These are phyloP conservation scores for Arthonia radiata DNA, from an alignment of 495 filamentous ascomycete species.

Conservation along the genomic window DNA sequence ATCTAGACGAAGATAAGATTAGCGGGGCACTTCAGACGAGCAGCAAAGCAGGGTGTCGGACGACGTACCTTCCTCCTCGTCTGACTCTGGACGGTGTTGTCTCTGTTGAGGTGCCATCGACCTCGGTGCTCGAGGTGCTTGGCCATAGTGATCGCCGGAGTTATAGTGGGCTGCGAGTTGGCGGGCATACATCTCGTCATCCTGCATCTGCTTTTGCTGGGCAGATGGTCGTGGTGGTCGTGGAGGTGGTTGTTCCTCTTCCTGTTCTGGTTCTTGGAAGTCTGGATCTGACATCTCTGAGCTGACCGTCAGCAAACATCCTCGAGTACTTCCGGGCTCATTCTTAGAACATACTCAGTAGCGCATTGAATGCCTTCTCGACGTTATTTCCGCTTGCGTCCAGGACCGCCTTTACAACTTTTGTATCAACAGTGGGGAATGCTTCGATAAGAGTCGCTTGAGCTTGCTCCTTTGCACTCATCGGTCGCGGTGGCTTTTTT, in stretches of 20 bases:
- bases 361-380: constrained; percentile 87
- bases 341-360: constrained; percentile 35
- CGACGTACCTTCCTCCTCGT: no score
- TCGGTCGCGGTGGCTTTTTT: constrained; percentile 68
- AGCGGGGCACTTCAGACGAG: no score
- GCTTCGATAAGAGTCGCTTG: constrained; percentile 23
- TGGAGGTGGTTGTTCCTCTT: constrained; percentile 6
- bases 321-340: neutral
- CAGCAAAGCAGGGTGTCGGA: no score
- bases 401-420: constrained; percentile 73
- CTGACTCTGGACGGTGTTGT: constrained; percentile 6
- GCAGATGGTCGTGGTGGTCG: constrained; percentile 20
- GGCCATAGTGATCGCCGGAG: no score
- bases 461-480: constrained; percentile 29
- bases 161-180: constrained; percentile 87
- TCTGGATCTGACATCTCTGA: constrained; percentile 83
- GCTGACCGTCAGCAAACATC: constrained; percentile 3
- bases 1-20: constrained; percentile 31
- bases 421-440: constrained; percentile 59
- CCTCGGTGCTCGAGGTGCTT: no score
- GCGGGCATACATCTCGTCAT: constrained; percentile 80
- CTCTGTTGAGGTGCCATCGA: constrained; percentile 1
- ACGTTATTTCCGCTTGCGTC: constrained; percentile 64
- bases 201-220: constrained; percentile 54
- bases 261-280: constrained; percentile 35